A percentile compares a stretch with the other conserved stretches of the same genome.
phyloP scores from a whole-genome alignment of 2,329 filamentous ascomycete species.

The Tolypocladium endophyticum region DNA sequence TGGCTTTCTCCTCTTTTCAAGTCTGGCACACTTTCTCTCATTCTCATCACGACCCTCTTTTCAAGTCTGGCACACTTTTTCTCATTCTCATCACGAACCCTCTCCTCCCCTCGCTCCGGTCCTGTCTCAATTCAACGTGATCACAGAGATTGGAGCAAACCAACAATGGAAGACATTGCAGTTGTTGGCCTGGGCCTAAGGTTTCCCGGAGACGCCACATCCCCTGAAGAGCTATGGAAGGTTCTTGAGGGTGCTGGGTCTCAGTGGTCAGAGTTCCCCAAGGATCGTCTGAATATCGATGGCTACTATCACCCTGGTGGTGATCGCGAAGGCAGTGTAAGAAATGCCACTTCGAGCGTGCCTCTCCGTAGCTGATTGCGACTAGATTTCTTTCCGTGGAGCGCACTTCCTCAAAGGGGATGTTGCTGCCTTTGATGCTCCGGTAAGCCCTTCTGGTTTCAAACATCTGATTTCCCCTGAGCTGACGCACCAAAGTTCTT shows the following conservation, averaged over 20 bases:
- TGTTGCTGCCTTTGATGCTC: conserved; percentile 36
- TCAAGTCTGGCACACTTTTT: neutral
- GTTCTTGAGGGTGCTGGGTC: conserved; percentile 31
- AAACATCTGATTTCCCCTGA: no score
- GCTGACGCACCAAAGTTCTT: conserved; percentile 31
- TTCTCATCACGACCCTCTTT: neutral
- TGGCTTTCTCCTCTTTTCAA: no score
- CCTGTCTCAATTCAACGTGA: neutral
- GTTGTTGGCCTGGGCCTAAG: conserved; percentile 40
- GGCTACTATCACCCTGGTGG: conserved; percentile 44
- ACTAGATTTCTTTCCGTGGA: conserved; percentile 34
- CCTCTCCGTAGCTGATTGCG: neutral
- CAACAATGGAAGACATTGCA: conserved; percentile 33
- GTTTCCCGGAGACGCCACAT: conserved; percentile 38
- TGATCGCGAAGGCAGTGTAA: conserved; percentile 36
- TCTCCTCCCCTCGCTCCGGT: neutral
- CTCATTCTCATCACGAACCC: neutral
- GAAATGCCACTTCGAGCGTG: conserved; percentile 5
- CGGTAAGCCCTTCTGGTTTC: conserved; percentile 22
- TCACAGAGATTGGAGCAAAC: neutral
- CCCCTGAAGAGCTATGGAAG: conserved; percentile 36
- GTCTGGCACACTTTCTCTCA: neutral
- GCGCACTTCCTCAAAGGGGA: conserved; percentile 40
- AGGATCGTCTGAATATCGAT: conserved; percentile 37
- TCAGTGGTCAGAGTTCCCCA: conserved; percentile 38